Evolutionary conservation across 2,329 filamentous ascomycete species (phyloP), one percentile per base, ranked within the genome.

Genomic region (Hymenoscyphus repandus): DNA sequence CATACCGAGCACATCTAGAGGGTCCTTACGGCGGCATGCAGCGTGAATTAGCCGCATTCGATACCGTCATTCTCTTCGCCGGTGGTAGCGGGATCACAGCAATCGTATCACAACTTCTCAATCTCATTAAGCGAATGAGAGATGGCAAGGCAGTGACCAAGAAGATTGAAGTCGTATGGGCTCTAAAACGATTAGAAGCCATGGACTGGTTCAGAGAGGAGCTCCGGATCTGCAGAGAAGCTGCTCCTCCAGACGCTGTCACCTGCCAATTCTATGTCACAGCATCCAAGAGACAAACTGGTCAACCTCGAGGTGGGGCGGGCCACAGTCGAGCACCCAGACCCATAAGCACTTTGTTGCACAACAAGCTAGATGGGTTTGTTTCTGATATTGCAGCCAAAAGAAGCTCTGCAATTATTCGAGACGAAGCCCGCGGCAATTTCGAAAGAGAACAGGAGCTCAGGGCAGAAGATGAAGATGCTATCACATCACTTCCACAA

Each of bases 141-240:
- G 91, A 96, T 64, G 88, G 90, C 45, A 96, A 96, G 69, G 91
- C 92, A 32, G 89, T 96, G 40, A 96, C 91, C 1, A 89, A 87
- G 66, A 88, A 86, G 57, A 86, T 97, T 5, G 86, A 93, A 13
- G 88, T 97, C 1, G 81, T 97, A n/a, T 97, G 92, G 92, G 84
- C 91, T 5, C 74, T 96, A 58, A 95, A 93, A 70, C 82, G 88
- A 50, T 83, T 93, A 12, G 92, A 96, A 68, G 89, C 90, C 1
- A 90, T 97, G 83, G 90, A 96, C 66, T 97, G 92, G 92, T 97
- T 96, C 76, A 88, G 89, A 58, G 91, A 96, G 70, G 92, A 96
- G 68, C 76, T 96, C 52, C 82, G 90, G 43, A 95, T 96, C 62
- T 96, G 92, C 70, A 82, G 90, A 61, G 89, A 96, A 68, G 86